Percentiles rank a stretch among this genome's conserved stretches.
Conservation (phyloP, 2,329 filamentous ascomycete genomes). For the Xylaria sp. region DNA sequence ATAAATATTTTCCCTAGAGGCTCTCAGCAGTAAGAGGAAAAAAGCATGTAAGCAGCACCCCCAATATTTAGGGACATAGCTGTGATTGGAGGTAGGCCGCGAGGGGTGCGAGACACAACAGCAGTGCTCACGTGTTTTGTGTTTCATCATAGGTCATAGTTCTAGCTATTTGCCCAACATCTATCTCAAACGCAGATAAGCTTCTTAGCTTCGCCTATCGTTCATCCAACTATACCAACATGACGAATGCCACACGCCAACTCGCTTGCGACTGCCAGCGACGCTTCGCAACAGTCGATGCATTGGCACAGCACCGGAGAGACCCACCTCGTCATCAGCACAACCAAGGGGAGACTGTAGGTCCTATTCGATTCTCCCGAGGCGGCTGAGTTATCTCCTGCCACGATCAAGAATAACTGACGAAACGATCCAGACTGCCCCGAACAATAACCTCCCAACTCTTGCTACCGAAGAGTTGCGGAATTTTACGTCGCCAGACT, state of each 20-base stretch:
- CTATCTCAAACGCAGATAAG: not conserved
- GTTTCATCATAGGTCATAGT: not conserved
- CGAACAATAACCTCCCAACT: not conserved
- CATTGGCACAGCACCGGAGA: constrained; percentile 1
- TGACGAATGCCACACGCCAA: not conserved
- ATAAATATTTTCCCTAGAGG: too few species aligned
- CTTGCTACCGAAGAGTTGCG: not conserved
- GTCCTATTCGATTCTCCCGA: not conserved
- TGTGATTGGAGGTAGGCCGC: too few species aligned
- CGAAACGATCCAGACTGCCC: not conserved
- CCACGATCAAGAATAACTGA: not conserved
- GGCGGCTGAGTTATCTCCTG: not conserved
- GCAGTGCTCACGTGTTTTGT: not conserved
- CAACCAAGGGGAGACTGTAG: not conserved
- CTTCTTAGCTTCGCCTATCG: not conserved
- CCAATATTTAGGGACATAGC: too few species aligned
- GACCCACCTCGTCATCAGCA: constrained; percentile 9
- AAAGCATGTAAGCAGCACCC: too few species aligned
- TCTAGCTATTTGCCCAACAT: not conserved
- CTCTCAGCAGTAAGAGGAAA: too few species aligned
- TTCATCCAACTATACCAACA: not conserved
- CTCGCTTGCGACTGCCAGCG: not conserved
- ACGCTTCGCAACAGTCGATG: not conserved
- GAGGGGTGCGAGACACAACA: not conserved
- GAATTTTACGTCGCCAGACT: not conserved